phyloP scores from a whole-genome alignment of 495 filamentous ascomycete species.

The Choiromyces venosus region DNA sequence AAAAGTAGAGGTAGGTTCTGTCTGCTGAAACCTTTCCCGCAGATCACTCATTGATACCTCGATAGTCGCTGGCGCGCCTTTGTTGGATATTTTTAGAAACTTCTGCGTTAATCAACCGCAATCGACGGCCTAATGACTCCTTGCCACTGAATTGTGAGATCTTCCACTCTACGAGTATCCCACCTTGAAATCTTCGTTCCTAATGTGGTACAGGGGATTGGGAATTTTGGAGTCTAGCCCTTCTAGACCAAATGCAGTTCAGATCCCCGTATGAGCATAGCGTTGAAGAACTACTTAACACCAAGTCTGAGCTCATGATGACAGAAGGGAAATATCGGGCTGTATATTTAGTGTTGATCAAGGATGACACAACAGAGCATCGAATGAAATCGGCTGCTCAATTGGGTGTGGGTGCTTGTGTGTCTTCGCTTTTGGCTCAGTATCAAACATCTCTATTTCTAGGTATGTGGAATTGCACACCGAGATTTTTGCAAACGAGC shows the following conservation, averaged over 20 bases:
- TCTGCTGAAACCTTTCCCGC: not conserved
- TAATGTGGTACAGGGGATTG: not conserved
- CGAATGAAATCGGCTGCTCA: not conserved
- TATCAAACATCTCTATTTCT: slow-evolving; percentile 10
- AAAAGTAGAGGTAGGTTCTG: not conserved
- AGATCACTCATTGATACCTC: not conserved
- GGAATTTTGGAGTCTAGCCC: slow-evolving; percentile 17
- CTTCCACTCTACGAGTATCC: not conserved
- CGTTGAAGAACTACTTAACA: not conserved
- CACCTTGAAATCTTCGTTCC: not conserved
- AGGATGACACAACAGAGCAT: not conserved
- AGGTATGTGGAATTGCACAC: not conserved
- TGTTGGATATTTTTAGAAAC: not conserved
- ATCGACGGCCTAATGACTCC: not conserved
- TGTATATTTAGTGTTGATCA: not conserved
- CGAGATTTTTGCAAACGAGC: not conserved
- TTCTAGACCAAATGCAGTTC: slow-evolving; percentile 23
- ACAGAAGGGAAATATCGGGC: not conserved
- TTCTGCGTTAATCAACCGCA: not conserved
- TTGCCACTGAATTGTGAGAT: not conserved
- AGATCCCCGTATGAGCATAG: slow-evolving; percentile 21
- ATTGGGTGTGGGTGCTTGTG: not conserved
- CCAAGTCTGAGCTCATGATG: not conserved
- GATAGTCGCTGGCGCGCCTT: not conserved
- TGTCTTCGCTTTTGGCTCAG: slow-evolving; percentile 14